These are phyloP conservation scores for Tuber borchii DNA, from an alignment of 495 filamentous ascomycete genomes.

Conservation along the genomic window DNA sequence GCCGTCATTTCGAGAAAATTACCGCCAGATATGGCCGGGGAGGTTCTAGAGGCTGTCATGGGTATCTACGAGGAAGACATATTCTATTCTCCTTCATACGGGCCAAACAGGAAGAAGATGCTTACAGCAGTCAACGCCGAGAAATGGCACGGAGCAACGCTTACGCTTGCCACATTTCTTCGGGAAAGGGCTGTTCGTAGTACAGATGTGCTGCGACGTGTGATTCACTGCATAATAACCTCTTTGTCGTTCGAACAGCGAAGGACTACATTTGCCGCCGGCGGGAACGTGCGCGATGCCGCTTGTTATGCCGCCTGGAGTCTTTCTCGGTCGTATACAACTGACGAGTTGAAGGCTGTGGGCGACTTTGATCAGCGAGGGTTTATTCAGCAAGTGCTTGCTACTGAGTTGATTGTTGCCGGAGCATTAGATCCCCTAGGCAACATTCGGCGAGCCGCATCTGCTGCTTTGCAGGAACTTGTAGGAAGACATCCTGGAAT, in stretches of 20 bases:
- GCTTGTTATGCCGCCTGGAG: constrained; percentile 95
- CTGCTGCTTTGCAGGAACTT: constrained; percentile 88
- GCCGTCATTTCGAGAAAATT: constrained; percentile 76
- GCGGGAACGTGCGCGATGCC: constrained; percentile 90
- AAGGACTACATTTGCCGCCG: constrained; percentile 72
- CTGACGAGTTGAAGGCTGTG: constrained; percentile 63
- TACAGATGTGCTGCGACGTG: constrained; percentile 29
- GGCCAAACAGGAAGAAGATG: constrained; percentile 27
- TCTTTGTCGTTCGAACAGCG: constrained; percentile 75
- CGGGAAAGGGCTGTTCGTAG: constrained; percentile 38
- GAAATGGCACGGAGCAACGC: constrained; percentile 84
- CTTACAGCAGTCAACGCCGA: constrained; percentile 67
- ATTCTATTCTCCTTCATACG: constrained; percentile 47
- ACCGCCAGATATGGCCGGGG: constrained; percentile 66
- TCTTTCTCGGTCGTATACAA: constrained; percentile 77
- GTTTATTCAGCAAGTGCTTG: constrained; percentile 66
- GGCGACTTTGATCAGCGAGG: constrained; percentile 53
- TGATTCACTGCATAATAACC: constrained; percentile 28
- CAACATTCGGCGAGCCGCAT: constrained; percentile 85
- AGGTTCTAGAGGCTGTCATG: constrained; percentile 80
- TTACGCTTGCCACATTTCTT: constrained; percentile 60
- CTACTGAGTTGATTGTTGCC: constrained; percentile 68
- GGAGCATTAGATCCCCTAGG: constrained; percentile 84
- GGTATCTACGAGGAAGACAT: constrained; percentile 69
- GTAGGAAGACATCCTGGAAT: constrained; percentile 86